Percentiles rank a stretch among this genome's conserved stretches.
These are phyloP conservation scores for Trichomonas vaginalis DNA, from an alignment of 208 protist genomes.

Conservation along the genomic window DNA sequence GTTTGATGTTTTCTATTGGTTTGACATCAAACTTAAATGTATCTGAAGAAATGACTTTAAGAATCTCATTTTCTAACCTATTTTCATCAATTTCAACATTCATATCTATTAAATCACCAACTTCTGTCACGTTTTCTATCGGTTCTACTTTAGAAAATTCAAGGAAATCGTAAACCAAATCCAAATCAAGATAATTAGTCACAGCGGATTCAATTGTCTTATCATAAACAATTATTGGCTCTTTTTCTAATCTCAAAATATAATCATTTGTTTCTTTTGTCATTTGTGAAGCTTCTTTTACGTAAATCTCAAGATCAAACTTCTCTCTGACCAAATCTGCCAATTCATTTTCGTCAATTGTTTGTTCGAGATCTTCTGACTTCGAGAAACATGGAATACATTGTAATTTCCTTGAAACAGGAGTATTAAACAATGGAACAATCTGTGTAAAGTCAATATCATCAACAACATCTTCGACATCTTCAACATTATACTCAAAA, in stretches of 20 bases:
- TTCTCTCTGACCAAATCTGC: neutral
- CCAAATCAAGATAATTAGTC: neutral
- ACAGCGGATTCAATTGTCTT: neutral
- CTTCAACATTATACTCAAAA: neutral
- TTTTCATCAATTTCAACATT: neutral
- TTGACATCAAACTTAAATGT: neutral
- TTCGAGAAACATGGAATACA: neutral
- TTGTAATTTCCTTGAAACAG: neutral
- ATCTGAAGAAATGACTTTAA: neutral
- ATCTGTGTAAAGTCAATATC: neutral
- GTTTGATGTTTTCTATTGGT: neutral
- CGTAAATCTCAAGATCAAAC: neutral
- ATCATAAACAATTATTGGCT: neutral
- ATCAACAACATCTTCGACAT: neutral
- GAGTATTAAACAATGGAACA: neutral
- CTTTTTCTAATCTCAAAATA: neutral
- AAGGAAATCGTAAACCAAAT: neutral
- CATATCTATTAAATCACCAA: neutral
- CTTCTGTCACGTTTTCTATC: neutral
- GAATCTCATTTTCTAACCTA: neutral
- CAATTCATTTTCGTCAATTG: neutral
- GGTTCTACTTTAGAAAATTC: neutral
- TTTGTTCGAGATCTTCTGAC: neutral
- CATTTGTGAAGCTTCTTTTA: neutral
- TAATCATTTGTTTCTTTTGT: neutral